These are phyloP conservation scores for Ambispora gerdemannii DNA, from an alignment of 192 early-diverging fungal genomes.

Conservation along the genomic window DNA sequence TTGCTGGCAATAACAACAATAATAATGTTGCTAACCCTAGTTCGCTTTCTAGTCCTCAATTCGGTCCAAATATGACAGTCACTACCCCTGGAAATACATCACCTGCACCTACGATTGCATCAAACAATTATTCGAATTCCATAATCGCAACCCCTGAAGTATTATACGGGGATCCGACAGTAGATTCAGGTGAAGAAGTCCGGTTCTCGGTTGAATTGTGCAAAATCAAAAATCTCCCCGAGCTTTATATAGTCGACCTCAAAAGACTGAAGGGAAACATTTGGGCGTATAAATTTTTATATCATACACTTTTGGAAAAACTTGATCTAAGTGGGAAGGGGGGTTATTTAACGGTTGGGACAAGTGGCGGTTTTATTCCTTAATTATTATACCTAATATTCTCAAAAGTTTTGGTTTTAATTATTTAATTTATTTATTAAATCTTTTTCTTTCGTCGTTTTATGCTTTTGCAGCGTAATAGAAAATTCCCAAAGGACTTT, in stretches of 20 bases:
- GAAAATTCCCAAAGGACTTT: no score
- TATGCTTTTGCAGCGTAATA: no score
- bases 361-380: conserved; percentile 22
- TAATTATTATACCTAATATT: no score
- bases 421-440: no score
- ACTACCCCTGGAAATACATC: conserved; percentile 32
- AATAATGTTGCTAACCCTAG: background rate
- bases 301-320: conserved; percentile 53
- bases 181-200: conserved; percentile 76
- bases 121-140: conserved; percentile 1
- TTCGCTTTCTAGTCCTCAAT: conserved; percentile 3
- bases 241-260: conserved; percentile 71
- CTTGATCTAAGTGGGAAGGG: conserved; percentile 49
- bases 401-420: no score
- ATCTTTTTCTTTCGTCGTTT: no score
- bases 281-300: conserved; percentile 78
- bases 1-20: background rate
- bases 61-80: conserved; percentile 15
- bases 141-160: conserved; percentile 33
- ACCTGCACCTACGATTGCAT: conserved; percentile 21
- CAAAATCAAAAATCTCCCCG: conserved; percentile 84
- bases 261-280: conserved; percentile 69
- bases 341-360: conserved; percentile 41
- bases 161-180: conserved; percentile 51
- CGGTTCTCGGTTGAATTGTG: conserved; percentile 86